A percentile compares a stretch with the other conserved stretches of the same genome.
These are phyloP conservation scores for Drosera spatulata DNA, from an alignment of 179 eudicot species.

Conservation along the genomic window DNA sequence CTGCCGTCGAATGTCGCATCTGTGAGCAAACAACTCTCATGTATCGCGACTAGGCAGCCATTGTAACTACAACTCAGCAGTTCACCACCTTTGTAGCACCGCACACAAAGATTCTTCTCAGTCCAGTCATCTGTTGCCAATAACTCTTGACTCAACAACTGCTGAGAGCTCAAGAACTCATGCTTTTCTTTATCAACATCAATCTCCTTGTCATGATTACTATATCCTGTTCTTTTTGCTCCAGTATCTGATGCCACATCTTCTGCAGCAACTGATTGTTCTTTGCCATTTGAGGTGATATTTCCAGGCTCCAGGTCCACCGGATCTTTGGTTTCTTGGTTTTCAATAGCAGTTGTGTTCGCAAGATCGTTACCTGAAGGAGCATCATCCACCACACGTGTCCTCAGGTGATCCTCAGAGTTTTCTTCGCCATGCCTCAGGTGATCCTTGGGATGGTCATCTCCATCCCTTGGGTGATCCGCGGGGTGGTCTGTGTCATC, in stretches of 20 bases:
- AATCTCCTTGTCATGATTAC: conserved; percentile 16
- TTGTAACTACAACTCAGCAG: conserved; percentile 43
- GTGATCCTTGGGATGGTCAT: too few relatives aligned
- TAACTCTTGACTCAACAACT: conserved; percentile 29
- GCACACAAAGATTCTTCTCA: conserved; percentile 44
- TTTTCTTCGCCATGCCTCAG: too few relatives aligned
- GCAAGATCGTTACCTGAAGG: conserved; percentile 1
- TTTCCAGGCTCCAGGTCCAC: neutral
- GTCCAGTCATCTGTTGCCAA: conserved; percentile 22
- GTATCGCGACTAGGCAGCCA: conserved; percentile 51
- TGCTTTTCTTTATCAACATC: conserved; percentile 24
- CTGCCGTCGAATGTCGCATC: conserved; percentile 29
- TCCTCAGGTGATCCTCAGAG: too few relatives aligned
- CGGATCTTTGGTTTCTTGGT: conserved; percentile 1
- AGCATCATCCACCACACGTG: conserved; percentile 2
- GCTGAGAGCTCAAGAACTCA: conserved; percentile 32
- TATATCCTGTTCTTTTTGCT: conserved; percentile 13
- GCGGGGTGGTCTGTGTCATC: too few relatives aligned
- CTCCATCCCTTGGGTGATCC: neutral
- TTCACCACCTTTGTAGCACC: conserved; percentile 50
- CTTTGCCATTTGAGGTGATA: neutral
- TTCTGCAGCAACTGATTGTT: conserved; percentile 7
- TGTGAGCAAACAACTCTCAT: conserved; percentile 52
- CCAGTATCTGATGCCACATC: conserved; percentile 4
- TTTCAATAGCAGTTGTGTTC: conserved; percentile 1